phyloP scores from a whole-genome alignment of 305 asterid species.

The Nicotiana rustica region DNA sequence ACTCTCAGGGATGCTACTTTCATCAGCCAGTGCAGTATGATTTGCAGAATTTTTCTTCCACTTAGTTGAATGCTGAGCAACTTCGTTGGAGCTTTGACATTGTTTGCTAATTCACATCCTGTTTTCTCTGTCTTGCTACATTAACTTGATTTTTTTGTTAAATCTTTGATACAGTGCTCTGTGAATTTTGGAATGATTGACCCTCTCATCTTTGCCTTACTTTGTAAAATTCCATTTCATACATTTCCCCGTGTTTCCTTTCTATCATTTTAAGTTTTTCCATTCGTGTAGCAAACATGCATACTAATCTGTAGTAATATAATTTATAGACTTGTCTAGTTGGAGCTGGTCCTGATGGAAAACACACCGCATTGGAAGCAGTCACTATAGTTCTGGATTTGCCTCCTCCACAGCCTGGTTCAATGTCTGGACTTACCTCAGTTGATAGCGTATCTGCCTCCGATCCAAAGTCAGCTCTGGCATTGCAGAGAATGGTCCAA shows the following conservation, averaged over 20 bases:
- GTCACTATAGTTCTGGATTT: constrained; percentile 97
- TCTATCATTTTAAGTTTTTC: constrained; percentile 21
- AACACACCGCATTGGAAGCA: constrained; percentile 98
- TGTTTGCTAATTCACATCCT: constrained; percentile 22
- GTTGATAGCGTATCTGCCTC: constrained; percentile 91
- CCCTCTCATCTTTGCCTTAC: constrained; percentile 12
- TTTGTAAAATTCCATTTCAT: neutral
- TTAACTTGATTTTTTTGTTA: constrained; percentile 26
- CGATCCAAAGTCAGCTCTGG: constrained; percentile 98
- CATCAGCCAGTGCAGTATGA: constrained; percentile 1
- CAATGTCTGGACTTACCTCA: constrained; percentile 75
- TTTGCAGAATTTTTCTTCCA: constrained; percentile 5
- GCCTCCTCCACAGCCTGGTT: constrained; percentile 99
- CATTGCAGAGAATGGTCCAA: constrained; percentile 96
- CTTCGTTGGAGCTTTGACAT: neutral
- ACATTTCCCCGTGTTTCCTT: neutral
- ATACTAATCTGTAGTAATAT: constrained; percentile 5
- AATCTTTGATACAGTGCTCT: neutral
- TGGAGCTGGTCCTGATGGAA: constrained; percentile 99
- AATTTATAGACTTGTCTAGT: constrained; percentile 88
- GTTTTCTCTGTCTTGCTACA: constrained; percentile 12
- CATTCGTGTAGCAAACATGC: neutral
- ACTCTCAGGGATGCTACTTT: neutral
- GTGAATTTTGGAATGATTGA: neutral
- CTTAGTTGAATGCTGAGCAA: neutral